Evolutionary conservation across 768 basidiomycete species (phyloP).

Genomic region (Baorangia bicolor): DNA sequence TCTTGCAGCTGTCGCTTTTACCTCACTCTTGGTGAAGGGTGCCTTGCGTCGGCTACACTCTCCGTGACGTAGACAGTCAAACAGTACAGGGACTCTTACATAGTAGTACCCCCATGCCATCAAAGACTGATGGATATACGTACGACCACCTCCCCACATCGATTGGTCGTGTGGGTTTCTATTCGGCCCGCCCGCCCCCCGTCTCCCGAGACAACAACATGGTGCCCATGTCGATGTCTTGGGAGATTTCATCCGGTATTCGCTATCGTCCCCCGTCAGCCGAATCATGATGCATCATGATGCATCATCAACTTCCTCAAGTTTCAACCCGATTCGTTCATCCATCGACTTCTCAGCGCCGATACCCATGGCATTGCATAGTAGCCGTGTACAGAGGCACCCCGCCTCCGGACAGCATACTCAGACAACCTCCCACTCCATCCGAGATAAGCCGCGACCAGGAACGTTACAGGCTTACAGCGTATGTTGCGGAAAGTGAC

Average conservation of each 20-base stretch:
- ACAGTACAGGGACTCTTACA: neutral
- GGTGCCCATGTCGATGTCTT: neutral
- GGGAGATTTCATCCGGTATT: neutral
- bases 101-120: neutral
- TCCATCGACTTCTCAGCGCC: neutral
- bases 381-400: neutral
- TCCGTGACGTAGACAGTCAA: neutral
- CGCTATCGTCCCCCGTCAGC: neutral
- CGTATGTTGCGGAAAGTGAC: too few relatives aligned
- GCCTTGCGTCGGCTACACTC: neutral
- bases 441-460: neutral
- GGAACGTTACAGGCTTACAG: neutral
- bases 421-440: neutral
- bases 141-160: neutral
- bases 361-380: neutral
- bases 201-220: neutral
- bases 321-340: neutral
- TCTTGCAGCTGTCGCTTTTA: slow-evolving; percentile 3
- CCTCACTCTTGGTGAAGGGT: neutral
- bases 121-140: neutral
- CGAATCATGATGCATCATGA: neutral
- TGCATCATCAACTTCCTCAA: too few relatives aligned
- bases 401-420: neutral
- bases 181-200: neutral
- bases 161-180: neutral